Evolutionary conservation across 2,329 filamentous ascomycete species (phyloP).

Genomic region (Harringtonia aguacate): DNA sequence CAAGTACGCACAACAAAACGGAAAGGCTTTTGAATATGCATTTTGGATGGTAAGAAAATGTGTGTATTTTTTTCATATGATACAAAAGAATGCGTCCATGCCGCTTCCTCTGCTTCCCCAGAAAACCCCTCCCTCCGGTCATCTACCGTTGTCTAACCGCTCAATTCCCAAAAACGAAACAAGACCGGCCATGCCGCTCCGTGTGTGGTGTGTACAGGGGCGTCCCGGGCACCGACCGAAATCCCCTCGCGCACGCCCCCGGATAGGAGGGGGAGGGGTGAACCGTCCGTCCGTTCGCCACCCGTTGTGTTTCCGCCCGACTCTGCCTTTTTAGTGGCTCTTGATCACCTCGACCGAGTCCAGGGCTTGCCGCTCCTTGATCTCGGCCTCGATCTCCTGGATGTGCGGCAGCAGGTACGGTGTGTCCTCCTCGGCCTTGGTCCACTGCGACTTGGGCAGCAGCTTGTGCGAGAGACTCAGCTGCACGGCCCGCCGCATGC

Average conservation of each 20-base stretch:
- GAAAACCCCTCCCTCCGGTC: too few species aligned
- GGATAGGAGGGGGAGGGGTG: too few species aligned
- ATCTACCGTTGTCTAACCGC: too few species aligned
- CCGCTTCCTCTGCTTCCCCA: not conserved
- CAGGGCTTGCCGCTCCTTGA: slow-evolving; percentile 39
- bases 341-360: slow-evolving; percentile 39
- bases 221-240: too few species aligned
- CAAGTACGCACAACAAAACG: too few species aligned
- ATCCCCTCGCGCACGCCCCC: too few species aligned
- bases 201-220: too few species aligned
- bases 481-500: slow-evolving; percentile 90
- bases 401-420: slow-evolving; percentile 45
- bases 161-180: too few species aligned
- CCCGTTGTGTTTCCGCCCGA: too few species aligned
- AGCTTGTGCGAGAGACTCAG: slow-evolving; percentile 53
- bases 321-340: slow-evolving; percentile 27
- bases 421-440: slow-evolving; percentile 44
- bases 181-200: too few species aligned
- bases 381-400: slow-evolving; percentile 35
- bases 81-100: not conserved
- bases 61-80: not conserved
- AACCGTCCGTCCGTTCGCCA: too few species aligned
- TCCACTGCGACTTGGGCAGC: slow-evolving; percentile 51
- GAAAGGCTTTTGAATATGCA: too few species aligned
- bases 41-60: not conserved